phyloP scores from a whole-genome alignment of 805 yeast genomes.

The Wickerhamiella slavikovae region DNA sequence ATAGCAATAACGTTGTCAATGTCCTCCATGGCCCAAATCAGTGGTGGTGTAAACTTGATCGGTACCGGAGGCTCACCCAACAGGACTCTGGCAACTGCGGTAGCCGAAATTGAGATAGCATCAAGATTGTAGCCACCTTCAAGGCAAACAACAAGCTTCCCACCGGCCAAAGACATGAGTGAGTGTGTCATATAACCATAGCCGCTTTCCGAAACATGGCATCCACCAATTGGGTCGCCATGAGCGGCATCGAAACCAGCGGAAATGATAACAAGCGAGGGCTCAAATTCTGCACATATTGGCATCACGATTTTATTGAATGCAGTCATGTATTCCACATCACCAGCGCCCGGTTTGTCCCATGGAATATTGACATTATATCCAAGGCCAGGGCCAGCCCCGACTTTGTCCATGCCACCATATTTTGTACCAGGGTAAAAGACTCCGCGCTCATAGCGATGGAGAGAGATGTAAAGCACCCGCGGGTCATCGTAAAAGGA shows the following conservation, averaged over 20 bases:
- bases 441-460: constrained; percentile 77
- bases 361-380: constrained; percentile 81
- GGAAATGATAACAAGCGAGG: constrained; percentile 81
- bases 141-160: constrained; percentile 69
- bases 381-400: constrained; percentile 76
- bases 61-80: constrained; percentile 87
- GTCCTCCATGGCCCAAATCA: constrained; percentile 54
- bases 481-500: constrained; percentile 78
- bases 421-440: constrained; percentile 83
- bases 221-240: constrained; percentile 92
- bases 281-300: constrained; percentile 67
- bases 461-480: constrained; percentile 77
- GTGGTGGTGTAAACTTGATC: constrained; percentile 43
- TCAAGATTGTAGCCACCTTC: constrained; percentile 96
- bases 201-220: constrained; percentile 88
- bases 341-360: constrained; percentile 81
- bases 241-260: constrained; percentile 98
- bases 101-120: constrained; percentile 73
- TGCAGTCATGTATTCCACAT: constrained; percentile 88
- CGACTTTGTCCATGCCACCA: constrained; percentile 64
- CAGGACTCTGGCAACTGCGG: constrained; percentile 77
- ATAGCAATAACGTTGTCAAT: constrained; percentile 59
- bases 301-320: constrained; percentile 76
- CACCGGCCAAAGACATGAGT: constrained; percentile 71
- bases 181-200: constrained; percentile 92